phyloP scores from a whole-genome alignment of 495 filamentous ascomycete species.

The Echria macrotheca region DNA sequence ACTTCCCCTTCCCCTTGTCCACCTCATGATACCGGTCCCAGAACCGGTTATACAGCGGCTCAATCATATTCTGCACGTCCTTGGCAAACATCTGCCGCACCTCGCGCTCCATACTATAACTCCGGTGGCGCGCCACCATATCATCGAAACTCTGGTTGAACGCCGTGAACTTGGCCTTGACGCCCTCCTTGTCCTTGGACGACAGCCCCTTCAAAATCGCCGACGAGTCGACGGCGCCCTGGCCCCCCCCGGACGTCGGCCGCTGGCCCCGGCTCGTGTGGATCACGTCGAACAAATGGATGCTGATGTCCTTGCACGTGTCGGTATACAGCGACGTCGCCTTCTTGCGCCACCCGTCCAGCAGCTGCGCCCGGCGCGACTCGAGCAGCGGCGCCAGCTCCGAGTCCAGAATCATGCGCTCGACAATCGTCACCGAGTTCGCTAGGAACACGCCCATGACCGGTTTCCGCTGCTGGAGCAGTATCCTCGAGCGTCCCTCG shows the following conservation, averaged over 20 bases:
- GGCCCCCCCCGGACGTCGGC: conserved; percentile 65
- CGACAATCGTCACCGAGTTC: conserved; percentile 81
- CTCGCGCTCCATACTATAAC: conserved; percentile 78
- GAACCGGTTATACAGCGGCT: conserved; percentile 91
- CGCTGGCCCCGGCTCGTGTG: conserved; percentile 71
- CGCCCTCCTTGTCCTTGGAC: conserved; percentile 87
- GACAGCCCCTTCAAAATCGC: conserved; percentile 75
- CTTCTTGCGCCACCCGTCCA: conserved; percentile 85
- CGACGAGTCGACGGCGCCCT: conserved; percentile 62
- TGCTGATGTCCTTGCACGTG: conserved; percentile 80
- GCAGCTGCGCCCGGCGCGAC: conserved; percentile 47
- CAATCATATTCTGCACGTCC: conserved; percentile 83
- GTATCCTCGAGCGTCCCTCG: conserved; percentile 65
- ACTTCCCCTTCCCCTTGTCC: conserved; percentile 94
- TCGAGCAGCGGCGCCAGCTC: conserved; percentile 71
- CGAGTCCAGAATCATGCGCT: conserved; percentile 76
- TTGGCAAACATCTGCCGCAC: conserved; percentile 70
- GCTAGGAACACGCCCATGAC: conserved; percentile 84
- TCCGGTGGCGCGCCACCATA: conserved; percentile 71
- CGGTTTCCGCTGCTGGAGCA: conserved; percentile 68
- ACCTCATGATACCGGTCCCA: conserved; percentile 97
- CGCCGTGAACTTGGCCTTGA: conserved; percentile 86
- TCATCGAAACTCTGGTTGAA: conserved; percentile 94
- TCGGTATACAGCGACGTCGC: conserved; percentile 77
- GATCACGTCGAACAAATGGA: conserved; percentile 82